Evolutionary conservation across 1,284 basidiomycete genomes (phyloP), one percentile per base, ranked within the genome.

Genomic region (Cutaneotrichosporon sp.): DNA sequence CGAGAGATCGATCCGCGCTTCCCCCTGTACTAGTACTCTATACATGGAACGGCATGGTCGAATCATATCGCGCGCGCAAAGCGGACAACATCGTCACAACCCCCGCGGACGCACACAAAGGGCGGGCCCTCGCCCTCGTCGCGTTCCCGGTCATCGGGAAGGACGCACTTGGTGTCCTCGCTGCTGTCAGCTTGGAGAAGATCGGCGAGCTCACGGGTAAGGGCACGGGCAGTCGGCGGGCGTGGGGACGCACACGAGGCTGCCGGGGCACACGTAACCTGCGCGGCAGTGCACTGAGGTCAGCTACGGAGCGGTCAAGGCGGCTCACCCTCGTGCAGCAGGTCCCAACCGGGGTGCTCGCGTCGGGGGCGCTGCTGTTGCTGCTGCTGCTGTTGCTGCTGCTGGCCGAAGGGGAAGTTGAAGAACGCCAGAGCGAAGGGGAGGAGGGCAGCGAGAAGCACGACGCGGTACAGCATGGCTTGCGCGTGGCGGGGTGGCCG

Each of bases 1-100:
- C 81, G 76, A 66, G 79, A 88, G 25, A 85, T 92, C 6, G 89
- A 95, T 77, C 78, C 81, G 42, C 76, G 73, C 13, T 94, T 95
- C 74, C 92, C 92, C 27, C 74, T 90, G 13, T 95, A 95, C 76
- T 95, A 77, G 83, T 36, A 4, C 18, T 46, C 16, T 34, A 36
- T 46, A 18, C 56, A 38, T 38, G 36, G 22, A 58, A n/a, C 0
- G 31, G 10, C 20, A 10, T 49, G 16, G 22, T 38, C 11, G 14
- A 14, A 16, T 58, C n/a, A 52, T 33, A 58, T 58, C 16, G 49
- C 33, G 13, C 29, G 24, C 22, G 75, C 56, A 51, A 71, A 73
- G 36, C 59, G 20, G 11, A 62, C 33, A 11, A 71, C 72, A 50
- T 69, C 64, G 8, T 72, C 71, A 49, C 76, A 78, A 18, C 60